A percentile compares a stretch with the other conserved stretches of the same genome.
Conservation (phyloP, 2,329 filamentous ascomycete genomes). For the Paraphaeosphaeria sporulosa region DNA sequence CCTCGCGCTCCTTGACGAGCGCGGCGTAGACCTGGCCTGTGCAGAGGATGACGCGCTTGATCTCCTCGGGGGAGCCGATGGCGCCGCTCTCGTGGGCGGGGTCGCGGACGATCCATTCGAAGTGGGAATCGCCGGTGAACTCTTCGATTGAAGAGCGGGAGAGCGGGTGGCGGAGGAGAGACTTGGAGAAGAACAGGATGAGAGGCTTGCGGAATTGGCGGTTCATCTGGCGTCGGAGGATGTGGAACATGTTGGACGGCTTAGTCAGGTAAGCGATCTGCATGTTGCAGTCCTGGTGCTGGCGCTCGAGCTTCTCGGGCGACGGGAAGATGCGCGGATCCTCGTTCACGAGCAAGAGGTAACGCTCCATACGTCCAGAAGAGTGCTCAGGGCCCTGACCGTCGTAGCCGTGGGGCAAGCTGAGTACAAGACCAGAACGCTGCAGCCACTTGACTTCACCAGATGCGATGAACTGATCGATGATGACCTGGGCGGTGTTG, state of each 20-base stretch:
- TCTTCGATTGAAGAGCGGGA: slow-evolving; percentile 90
- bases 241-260: slow-evolving; percentile 94
- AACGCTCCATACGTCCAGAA: slow-evolving; percentile 95
- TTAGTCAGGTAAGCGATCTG: slow-evolving; percentile 98
- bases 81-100: slow-evolving; percentile 78
- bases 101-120: slow-evolving; percentile 96
- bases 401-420: slow-evolving; percentile 95
- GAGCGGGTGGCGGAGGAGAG: slow-evolving; percentile 90
- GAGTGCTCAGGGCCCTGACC: slow-evolving; percentile 98
- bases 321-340: slow-evolving; percentile 92
- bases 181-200: slow-evolving; percentile 98
- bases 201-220: slow-evolving; percentile 98
- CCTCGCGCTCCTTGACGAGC: slow-evolving; percentile 87
- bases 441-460: slow-evolving; percentile 99
- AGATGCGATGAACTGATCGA: slow-evolving; percentile 98
- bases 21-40: slow-evolving; percentile 92
- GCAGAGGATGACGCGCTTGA: slow-evolving; percentile 94
- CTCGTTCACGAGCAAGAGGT: slow-evolving; percentile 96
- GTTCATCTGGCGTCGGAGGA: slow-evolving; percentile 96
- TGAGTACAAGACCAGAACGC: slow-evolving; percentile 94
- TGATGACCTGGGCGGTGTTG: slow-evolving; percentile 99
- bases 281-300: slow-evolving; percentile 99
- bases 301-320: slow-evolving; percentile 87
- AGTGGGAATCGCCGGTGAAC: slow-evolving; percentile 89
- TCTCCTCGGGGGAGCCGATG: slow-evolving; percentile 82